Evolutionary conservation across 108 stramenopile species (phyloP).

Genomic region (Skeletonema menzelii): DNA sequence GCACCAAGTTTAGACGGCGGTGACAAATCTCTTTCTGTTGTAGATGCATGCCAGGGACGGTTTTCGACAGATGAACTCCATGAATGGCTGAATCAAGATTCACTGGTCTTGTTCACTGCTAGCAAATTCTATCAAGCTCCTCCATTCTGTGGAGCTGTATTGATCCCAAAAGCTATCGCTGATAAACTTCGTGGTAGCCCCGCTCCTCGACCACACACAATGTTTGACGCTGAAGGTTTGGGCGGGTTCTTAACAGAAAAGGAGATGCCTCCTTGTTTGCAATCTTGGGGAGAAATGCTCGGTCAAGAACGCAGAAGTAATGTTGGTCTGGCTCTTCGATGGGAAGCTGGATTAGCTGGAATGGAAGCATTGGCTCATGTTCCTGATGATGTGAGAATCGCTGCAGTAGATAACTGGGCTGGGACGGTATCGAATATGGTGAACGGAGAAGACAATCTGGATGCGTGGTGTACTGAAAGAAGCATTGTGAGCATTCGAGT

Average conservation of each 20-base stretch:
- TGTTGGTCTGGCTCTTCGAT: constrained; percentile 67
- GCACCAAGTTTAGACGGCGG: constrained; percentile 57
- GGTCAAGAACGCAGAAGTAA: constrained; percentile 42
- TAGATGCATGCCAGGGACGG: constrained; percentile 77
- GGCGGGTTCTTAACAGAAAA: constrained; percentile 71
- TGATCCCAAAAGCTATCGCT: constrained; percentile 57
- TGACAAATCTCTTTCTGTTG: constrained; percentile 55
- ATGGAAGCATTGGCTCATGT: constrained; percentile 59
- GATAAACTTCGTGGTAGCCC: constrained; percentile 47
- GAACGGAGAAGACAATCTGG: constrained; percentile 32
- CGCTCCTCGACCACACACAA: constrained; percentile 38
- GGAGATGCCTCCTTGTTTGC: constrained; percentile 58
- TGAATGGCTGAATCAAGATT: constrained; percentile 67
- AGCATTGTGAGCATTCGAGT: constrained; percentile 75
- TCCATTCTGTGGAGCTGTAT: constrained; percentile 66
- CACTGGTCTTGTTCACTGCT: constrained; percentile 64
- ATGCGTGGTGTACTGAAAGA: constrained; percentile 71
- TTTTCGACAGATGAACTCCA: constrained; percentile 65
- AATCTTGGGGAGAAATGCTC: constrained; percentile 55
- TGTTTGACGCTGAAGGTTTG: constrained; percentile 56
- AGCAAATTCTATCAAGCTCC: constrained; percentile 83
- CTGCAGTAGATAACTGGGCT: constrained; percentile 62
- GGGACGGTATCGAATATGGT: constrained; percentile 51
- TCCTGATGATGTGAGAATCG: constrained; percentile 39
- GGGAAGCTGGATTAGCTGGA: constrained; percentile 74